phyloP scores from a whole-genome alignment of 805 yeast species.

The Hanseniaspora opuntiae region DNA sequence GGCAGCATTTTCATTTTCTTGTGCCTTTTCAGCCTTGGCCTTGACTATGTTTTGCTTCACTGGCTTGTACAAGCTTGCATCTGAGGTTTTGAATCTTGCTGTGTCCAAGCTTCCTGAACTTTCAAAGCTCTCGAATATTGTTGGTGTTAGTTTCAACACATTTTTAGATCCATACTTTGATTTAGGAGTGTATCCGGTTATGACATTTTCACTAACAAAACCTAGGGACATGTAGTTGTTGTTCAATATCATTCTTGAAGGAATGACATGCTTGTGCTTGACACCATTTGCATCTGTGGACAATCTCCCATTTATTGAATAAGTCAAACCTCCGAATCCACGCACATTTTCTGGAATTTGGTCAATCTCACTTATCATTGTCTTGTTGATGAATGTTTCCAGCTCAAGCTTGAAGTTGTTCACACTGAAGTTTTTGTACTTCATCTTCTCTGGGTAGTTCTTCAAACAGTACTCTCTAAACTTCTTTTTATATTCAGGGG shows the following conservation, averaged over 20 bases:
- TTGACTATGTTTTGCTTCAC: neutral
- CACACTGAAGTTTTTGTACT: constrained; percentile 21
- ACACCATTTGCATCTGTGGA: constrained; percentile 60
- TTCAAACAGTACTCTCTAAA: constrained; percentile 44
- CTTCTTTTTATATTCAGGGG: constrained; percentile 31
- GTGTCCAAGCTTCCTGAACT: neutral
- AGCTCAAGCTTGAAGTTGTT: constrained; percentile 29
- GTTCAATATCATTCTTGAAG: constrained; percentile 48
- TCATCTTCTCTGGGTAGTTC: constrained; percentile 34
- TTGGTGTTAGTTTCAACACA: constrained; percentile 27
- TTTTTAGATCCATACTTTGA: constrained; percentile 27
- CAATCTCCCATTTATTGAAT: constrained; percentile 54
- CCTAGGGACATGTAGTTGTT: constrained; percentile 29
- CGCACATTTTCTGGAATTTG: constrained; percentile 25
- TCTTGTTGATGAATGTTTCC: constrained; percentile 29
- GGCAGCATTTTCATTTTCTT: constrained; percentile 12
- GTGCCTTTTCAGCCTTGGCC: neutral
- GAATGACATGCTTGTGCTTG: constrained; percentile 38
- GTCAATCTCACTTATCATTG: constrained; percentile 13
- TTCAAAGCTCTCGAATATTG: constrained; percentile 1
- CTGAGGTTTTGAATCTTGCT: constrained; percentile 3
- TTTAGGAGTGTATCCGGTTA: constrained; percentile 34
- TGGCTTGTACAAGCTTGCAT: neutral
- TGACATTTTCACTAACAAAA: constrained; percentile 50
- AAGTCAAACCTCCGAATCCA: constrained; percentile 69